Evolutionary conservation across 2,329 filamentous ascomycete genomes (phyloP).

Genomic region (Botryosphaeria dothidea): DNA sequence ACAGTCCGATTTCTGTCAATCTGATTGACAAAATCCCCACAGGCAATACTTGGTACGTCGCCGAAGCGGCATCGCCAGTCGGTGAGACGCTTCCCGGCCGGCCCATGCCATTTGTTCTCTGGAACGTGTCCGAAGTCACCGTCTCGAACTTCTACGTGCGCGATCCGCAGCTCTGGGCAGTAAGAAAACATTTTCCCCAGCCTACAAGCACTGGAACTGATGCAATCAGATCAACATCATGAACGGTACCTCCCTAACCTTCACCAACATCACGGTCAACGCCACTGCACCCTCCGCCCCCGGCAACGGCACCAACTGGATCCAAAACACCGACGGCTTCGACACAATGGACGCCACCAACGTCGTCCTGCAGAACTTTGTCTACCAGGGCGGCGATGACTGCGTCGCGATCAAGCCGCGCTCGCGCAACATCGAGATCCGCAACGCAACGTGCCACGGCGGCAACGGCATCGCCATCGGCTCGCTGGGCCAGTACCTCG

Average conservation of each 20-base stretch:
- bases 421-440: constrained; percentile 58
- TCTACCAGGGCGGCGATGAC: constrained; percentile 59
- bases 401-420: constrained; percentile 66
- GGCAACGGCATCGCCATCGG: constrained; percentile 57
- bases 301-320: constrained; percentile 56
- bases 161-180: constrained; percentile 54
- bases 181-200: no score
- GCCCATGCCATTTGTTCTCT: constrained; percentile 61
- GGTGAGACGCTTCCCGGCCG: constrained; percentile 49
- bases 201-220: no score
- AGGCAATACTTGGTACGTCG: constrained; percentile 55
- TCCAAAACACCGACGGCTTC: constrained; percentile 60
- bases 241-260: constrained; percentile 56
- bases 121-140: constrained; percentile 57
- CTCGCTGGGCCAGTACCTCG: constrained; percentile 56
- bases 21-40: no score
- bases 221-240: constrained; percentile 58
- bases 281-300: constrained; percentile 50
- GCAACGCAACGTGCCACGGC: constrained; percentile 56
- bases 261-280: constrained; percentile 54
- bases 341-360: constrained; percentile 58
- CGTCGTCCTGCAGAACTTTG: constrained; percentile 51
- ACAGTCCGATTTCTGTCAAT: no score
- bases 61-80: constrained; percentile 39
- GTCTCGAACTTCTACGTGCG: constrained; percentile 56